Conservation (phyloP, 2,329 filamentous ascomycete species). For the Xylariaceae sp. region DNA sequence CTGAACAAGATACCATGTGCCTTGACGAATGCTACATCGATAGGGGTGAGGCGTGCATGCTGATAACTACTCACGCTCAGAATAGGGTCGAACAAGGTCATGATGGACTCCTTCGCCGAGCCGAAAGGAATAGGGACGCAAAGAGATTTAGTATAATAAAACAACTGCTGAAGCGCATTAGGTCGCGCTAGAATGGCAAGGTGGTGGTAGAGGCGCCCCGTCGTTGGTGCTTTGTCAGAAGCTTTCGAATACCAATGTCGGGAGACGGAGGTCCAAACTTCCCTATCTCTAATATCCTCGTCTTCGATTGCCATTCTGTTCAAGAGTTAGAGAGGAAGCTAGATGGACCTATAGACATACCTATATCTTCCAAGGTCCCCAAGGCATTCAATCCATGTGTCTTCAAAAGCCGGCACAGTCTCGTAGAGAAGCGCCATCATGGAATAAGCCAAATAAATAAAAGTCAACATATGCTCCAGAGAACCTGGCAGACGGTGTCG, state of each 20-base stretch:
- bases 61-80: slow-evolving; percentile 44
- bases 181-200: slow-evolving; percentile 79
- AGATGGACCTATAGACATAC: slow-evolving; percentile 14
- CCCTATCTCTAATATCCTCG: slow-evolving; percentile 74
- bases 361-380: slow-evolving; percentile 83
- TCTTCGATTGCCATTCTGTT: slow-evolving; percentile 88
- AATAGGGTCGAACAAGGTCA: slow-evolving; percentile 71
- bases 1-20: slow-evolving; percentile 71
- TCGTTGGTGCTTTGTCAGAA: slow-evolving; percentile 75
- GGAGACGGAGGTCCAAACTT: slow-evolving; percentile 82
- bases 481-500: slow-evolving; percentile 76
- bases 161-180: slow-evolving; percentile 73
- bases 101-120: slow-evolving; percentile 72
- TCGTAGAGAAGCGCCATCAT: slow-evolving; percentile 90
- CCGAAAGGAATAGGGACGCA: slow-evolving; percentile 71
- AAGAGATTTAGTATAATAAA: slow-evolving; percentile 74
- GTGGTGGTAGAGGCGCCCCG: slow-evolving; percentile 86
- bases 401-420: slow-evolving; percentile 80
- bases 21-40: slow-evolving; percentile 68
- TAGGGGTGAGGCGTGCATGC: slow-evolving; percentile 47
- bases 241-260: slow-evolving; percentile 86
- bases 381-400: slow-evolving; percentile 93
- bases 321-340: slow-evolving; percentile 19
- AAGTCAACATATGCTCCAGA: slow-evolving; percentile 87
- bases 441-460: slow-evolving; percentile 87